phyloP scores from a whole-genome alignment of 805 yeast species.

The Torulaspora maleeae region DNA sequence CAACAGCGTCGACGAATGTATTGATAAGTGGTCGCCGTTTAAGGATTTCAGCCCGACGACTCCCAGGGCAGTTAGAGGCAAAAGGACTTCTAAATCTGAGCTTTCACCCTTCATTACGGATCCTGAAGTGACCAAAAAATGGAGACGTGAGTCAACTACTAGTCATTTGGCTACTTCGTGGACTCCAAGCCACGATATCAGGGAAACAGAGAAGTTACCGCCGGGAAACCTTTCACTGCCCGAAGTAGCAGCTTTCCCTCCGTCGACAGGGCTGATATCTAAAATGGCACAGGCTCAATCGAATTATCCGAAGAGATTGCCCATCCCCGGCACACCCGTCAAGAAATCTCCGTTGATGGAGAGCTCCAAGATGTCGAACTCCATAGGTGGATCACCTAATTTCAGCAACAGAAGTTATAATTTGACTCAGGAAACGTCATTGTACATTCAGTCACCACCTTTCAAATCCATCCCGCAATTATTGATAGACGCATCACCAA shows the following conservation, averaged over 20 bases:
- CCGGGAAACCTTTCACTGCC: constrained; percentile 16
- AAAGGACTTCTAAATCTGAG: constrained; percentile 29
- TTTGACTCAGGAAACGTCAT: constrained; percentile 19
- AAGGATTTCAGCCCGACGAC: constrained; percentile 15
- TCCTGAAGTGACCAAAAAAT: constrained; percentile 19
- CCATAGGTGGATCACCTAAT: constrained; percentile 17
- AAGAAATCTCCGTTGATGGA: constrained; percentile 29
- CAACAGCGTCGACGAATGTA: constrained; percentile 19
- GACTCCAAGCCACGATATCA: constrained; percentile 9
- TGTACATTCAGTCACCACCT: constrained; percentile 20
- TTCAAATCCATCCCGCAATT: constrained; percentile 17
- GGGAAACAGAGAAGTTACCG: constrained; percentile 9
- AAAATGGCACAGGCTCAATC: constrained; percentile 20
- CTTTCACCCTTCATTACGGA: constrained; percentile 32
- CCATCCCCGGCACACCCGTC: constrained; percentile 33
- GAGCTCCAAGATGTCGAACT: constrained; percentile 10
- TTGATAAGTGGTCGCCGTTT: constrained; percentile 31
- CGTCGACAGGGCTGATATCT: constrained; percentile 29
- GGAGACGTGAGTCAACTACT: constrained; percentile 17
- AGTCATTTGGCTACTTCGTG: constrained; percentile 10
- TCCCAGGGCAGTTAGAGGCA: constrained; percentile 22
- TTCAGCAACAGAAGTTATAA: constrained; percentile 12
- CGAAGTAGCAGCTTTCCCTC: constrained; percentile 27
- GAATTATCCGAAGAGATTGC: constrained; percentile 23
- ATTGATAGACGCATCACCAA: constrained; percentile 21